Conservation (phyloP, 768 basidiomycete species). For the Boletus rubropictus region DNA sequence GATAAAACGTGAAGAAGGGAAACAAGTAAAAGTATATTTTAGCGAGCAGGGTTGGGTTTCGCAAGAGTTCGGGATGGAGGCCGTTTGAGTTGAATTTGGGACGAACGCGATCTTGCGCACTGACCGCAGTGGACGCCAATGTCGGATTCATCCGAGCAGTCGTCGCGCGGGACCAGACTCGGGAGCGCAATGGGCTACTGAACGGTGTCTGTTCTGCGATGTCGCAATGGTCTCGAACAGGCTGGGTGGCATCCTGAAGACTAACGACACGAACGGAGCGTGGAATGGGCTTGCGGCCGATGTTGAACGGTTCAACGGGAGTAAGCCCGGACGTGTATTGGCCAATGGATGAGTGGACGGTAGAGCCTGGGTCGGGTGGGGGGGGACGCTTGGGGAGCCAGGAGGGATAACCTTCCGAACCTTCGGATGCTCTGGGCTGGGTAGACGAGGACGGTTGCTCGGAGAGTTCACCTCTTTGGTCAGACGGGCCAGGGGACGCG, state of each 20-base stretch:
- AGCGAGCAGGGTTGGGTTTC: conserved; percentile 50
- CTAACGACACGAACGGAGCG: conserved; percentile 80
- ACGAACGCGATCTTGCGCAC: conserved; percentile 33
- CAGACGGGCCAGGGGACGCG: conserved; percentile 23
- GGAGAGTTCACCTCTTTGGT: conserved; percentile 27
- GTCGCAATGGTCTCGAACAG: conserved; percentile 40
- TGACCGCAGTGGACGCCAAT: conserved; percentile 36
- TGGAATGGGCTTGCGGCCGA: conserved; percentile 74
- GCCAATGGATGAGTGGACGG: conserved; percentile 54
- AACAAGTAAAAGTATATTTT: conserved; percentile 63
- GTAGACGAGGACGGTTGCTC: conserved; percentile 34
- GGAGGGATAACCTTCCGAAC: conserved; percentile 70
- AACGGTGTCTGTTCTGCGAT: conserved; percentile 48
- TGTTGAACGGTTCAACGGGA: conserved; percentile 27
- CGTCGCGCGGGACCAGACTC: conserved; percentile 56
- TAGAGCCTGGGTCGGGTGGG: conserved; percentile 69
- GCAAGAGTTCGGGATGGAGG: conserved; percentile 63
- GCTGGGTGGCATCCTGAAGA: conserved; percentile 46
- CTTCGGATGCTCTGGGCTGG: conserved; percentile 34
- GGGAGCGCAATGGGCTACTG: conserved; percentile 36
- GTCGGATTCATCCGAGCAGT: conserved; percentile 40
- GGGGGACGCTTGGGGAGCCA: conserved; percentile 80
- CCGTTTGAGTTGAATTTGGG: conserved; percentile 65
- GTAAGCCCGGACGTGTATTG: conserved; percentile 30
- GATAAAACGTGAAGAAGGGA: conserved; percentile 66